phyloP scores from a whole-genome alignment of 2,329 filamentous ascomycete genomes.

The Fusarium sp. region DNA sequence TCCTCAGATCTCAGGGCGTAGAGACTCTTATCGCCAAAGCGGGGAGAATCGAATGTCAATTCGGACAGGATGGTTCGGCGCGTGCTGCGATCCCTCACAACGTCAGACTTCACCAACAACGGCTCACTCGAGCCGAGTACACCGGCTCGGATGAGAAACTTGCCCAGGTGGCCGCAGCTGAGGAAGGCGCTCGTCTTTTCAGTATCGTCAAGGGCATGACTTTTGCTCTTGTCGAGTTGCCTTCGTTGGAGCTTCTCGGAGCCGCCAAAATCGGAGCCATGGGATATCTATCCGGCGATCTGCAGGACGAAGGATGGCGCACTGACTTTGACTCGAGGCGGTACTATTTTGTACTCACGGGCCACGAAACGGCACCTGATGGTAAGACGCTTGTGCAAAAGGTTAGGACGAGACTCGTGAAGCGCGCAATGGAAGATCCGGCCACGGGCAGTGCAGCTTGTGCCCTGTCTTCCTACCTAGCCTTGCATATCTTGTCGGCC shows the following conservation, averaged over 20 bases:
- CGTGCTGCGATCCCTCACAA: conserved; percentile 74
- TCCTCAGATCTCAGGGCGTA: conserved; percentile 55
- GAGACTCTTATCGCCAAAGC: conserved; percentile 64
- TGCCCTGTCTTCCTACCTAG: conserved; percentile 66
- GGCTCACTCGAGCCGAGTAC: conserved; percentile 45
- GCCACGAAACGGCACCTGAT: conserved; percentile 31
- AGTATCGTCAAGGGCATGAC: conserved; percentile 80
- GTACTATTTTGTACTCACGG: conserved; percentile 69
- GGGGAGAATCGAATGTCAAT: conserved; percentile 62
- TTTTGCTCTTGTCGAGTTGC: conserved; percentile 73
- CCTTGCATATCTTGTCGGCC: conserved; percentile 50
- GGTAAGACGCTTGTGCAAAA: conserved; percentile 39
- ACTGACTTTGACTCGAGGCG: conserved; percentile 61
- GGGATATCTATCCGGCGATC: conserved; percentile 46
- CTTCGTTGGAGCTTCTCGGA: conserved; percentile 68
- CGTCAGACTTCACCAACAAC: conserved; percentile 67
- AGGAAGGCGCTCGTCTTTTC: conserved; percentile 59
- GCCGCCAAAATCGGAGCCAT: conserved; percentile 50
- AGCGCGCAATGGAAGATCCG: conserved; percentile 64
- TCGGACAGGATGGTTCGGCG: conserved; percentile 55
- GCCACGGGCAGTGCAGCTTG: conserved; percentile 73
- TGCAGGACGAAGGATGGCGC: conserved; percentile 66
- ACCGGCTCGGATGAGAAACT: conserved; percentile 36
- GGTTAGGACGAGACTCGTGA: conserved; percentile 71
- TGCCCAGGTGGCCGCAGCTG: conserved; percentile 44